Evolutionary conservation across 345 rosid genomes (phyloP).

Genomic region (Rhodamnia argentea): DNA sequence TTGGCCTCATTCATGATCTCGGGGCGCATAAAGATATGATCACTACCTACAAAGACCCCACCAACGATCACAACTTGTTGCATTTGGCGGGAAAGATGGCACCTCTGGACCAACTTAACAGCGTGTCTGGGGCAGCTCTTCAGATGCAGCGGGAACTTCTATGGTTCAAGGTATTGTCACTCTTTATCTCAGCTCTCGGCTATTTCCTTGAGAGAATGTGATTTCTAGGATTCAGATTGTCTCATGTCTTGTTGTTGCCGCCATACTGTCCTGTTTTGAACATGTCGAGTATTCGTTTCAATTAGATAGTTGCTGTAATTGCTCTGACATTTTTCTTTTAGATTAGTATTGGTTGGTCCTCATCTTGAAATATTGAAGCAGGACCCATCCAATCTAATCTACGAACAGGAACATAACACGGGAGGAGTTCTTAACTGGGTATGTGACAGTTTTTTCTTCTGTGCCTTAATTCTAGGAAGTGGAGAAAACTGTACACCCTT

Average conservation of each 20-base stretch:
- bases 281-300: background rate
- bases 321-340: background rate
- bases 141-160: conserved; percentile 4
- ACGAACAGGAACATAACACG: background rate
- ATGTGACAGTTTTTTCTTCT: background rate
- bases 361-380: background rate
- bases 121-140: conserved; percentile 9
- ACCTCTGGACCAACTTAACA: background rate
- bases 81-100: conserved; percentile 9
- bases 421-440: background rate
- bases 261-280: background rate
- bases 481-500: conserved; percentile 1
- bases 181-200: background rate
- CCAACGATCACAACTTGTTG: conserved; percentile 2
- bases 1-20: background rate
- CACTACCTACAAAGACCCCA: background rate
- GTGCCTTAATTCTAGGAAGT: background rate
- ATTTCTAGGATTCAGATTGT: background rate
- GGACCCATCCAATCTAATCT: background rate
- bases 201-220: background rate
- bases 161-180: conserved; percentile 9
- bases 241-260: background rate
- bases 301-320: background rate
- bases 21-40: background rate
- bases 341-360: background rate